Conservation (phyloP, 345 rosid genomes). For the Heritiera fomes region DNA sequence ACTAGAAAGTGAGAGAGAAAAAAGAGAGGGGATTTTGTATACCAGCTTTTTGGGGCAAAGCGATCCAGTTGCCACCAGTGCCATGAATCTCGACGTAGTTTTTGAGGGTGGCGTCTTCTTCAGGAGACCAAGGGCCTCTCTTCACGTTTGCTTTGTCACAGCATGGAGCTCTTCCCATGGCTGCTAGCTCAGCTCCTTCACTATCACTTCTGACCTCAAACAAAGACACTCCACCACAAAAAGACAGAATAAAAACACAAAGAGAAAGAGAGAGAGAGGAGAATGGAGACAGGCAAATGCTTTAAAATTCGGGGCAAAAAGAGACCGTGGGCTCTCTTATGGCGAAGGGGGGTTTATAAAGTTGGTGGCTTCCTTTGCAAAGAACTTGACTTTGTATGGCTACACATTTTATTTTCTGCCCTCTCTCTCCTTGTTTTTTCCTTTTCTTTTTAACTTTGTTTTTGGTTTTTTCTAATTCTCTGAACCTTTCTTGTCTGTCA, state of each 20-base stretch:
- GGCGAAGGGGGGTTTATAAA: slow-evolving; percentile 18
- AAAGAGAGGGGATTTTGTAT: not conserved
- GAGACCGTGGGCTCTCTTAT: slow-evolving; percentile 17
- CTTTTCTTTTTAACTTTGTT: not conserved
- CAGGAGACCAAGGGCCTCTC: slow-evolving; percentile 72
- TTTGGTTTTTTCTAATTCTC: not conserved
- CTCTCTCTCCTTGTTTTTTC: not conserved
- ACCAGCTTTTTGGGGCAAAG: slow-evolving; percentile 66
- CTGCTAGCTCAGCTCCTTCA: not conserved
- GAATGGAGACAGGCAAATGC: slow-evolving; percentile 22
- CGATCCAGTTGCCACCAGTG: slow-evolving; percentile 56
- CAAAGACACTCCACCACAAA: not conserved
- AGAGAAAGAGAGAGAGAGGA: slow-evolving; percentile 13
- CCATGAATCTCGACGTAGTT: slow-evolving; percentile 42
- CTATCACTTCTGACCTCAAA: not conserved
- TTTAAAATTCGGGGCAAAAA: not conserved
- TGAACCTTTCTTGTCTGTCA: slow-evolving; percentile 23
- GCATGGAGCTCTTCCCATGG: slow-evolving; percentile 67
- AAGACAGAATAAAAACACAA: not conserved
- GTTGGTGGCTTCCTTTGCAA: slow-evolving; percentile 14
- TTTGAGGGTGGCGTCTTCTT: slow-evolving; percentile 59
- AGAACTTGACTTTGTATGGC: slow-evolving; percentile 16
- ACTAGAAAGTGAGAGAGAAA: not conserved
- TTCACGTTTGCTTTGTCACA: slow-evolving; percentile 64
- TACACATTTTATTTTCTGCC: not conserved